These are phyloP conservation scores for Chiua sp. DNA, from an alignment of 1,284 basidiomycete species.

Conservation along the genomic window DNA sequence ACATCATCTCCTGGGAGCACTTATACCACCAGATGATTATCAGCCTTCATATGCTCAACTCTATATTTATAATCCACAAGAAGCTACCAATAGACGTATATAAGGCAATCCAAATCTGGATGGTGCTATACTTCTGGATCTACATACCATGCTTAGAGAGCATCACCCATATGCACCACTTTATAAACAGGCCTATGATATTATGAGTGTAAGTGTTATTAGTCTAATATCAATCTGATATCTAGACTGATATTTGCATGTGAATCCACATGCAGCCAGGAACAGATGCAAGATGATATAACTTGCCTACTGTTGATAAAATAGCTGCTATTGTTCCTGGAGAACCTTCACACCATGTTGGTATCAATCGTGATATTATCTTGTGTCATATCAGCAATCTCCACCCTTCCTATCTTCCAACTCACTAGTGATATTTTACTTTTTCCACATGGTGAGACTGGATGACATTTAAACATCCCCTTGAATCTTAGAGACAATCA, in stretches of 20 bases:
- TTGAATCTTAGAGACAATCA: background rate
- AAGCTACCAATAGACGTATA: slow-evolving; percentile 28
- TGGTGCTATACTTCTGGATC: slow-evolving; percentile 21
- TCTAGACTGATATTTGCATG: background rate
- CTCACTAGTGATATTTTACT: slow-evolving; percentile 48
- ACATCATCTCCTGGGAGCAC: slow-evolving; percentile 39
- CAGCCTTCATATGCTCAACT: slow-evolving; percentile 43
- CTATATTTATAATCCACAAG: slow-evolving; percentile 42
- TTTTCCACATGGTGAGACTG: slow-evolving; percentile 45
- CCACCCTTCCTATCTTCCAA: slow-evolving; percentile 40
- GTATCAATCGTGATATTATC: slow-evolving; percentile 12
- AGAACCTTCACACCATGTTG: slow-evolving; percentile 15
- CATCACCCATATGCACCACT: slow-evolving; percentile 37
- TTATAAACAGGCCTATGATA: slow-evolving; percentile 35
- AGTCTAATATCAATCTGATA: too few relatives aligned
- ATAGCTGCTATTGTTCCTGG: slow-evolving; percentile 34
- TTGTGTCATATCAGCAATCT: slow-evolving; percentile 36
- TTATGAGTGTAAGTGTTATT: slow-evolving; percentile 21
- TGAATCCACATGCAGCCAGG: slow-evolving; percentile 1
- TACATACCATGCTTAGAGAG: slow-evolving; percentile 34
- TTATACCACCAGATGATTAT: slow-evolving; percentile 30
- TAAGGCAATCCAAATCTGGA: slow-evolving; percentile 32
- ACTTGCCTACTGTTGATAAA: slow-evolving; percentile 33
- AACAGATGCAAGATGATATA: slow-evolving; percentile 27
- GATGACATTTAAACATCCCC: slow-evolving; percentile 43